phyloP scores from a whole-genome alignment of 2,329 filamentous ascomycete species.

The Pestalotiopsis sp. region DNA sequence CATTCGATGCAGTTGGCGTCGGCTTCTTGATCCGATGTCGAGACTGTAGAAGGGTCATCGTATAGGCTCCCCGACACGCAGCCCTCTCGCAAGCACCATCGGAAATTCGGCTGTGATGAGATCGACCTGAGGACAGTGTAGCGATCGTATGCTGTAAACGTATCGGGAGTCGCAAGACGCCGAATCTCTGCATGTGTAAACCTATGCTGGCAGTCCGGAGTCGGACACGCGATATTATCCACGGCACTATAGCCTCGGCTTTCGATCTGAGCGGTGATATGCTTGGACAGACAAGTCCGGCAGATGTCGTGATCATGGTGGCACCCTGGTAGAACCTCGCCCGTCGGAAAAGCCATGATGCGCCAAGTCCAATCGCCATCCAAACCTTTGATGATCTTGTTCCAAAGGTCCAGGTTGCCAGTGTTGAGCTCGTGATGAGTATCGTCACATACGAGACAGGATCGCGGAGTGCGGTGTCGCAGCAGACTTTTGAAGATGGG shows the following conservation, averaged over 20 bases:
- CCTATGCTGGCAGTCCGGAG: slow-evolving; percentile 12
- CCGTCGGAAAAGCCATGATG: slow-evolving; percentile 13
- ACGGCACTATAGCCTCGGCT: slow-evolving; percentile 38
- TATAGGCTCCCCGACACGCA: slow-evolving; percentile 24
- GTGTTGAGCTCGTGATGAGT: slow-evolving; percentile 11
- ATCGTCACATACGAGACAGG: slow-evolving; percentile 15
- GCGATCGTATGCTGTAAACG: slow-evolving; percentile 16
- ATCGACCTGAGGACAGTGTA: slow-evolving; percentile 15
- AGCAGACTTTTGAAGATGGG: slow-evolving; percentile 14
- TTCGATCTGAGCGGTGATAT: slow-evolving; percentile 32
- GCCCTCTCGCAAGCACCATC: slow-evolving; percentile 24
- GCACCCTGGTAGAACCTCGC: slow-evolving; percentile 13
- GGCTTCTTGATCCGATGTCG: background rate
- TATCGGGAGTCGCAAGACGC: slow-evolving; percentile 10
- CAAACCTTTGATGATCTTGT: slow-evolving; percentile 9
- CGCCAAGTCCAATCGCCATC: slow-evolving; percentile 19
- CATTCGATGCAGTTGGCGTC: slow-evolving; percentile 21
- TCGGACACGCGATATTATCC: slow-evolving; percentile 20
- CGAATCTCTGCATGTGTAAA: slow-evolving; percentile 15
- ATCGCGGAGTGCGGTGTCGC: background rate
- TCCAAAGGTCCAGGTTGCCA: slow-evolving; percentile 9
- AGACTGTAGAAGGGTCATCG: slow-evolving; percentile 12
- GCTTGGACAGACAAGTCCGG: slow-evolving; percentile 11
- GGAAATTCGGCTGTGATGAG: slow-evolving; percentile 15
- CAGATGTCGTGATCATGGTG: slow-evolving; percentile 15